Evolutionary conservation across 768 basidiomycete species (phyloP).

Genomic region (Crucibulum laeve): DNA sequence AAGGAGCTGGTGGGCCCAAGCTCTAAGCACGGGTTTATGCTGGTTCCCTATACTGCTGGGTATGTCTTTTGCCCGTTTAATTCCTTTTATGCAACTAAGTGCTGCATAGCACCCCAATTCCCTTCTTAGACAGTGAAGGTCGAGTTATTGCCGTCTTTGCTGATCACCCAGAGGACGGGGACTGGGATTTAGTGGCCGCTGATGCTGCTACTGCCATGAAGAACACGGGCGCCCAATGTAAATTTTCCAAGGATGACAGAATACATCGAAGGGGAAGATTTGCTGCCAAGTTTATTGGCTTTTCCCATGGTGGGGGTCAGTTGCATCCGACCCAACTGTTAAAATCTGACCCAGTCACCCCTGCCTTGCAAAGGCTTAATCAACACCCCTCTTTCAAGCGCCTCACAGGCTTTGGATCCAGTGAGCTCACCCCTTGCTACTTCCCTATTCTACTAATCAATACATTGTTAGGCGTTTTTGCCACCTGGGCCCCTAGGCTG

Average conservation of each 20-base stretch:
- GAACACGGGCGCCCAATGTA: conserved; percentile 1
- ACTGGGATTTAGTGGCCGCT: conserved; percentile 1
- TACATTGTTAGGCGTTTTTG: conserved; percentile 15
- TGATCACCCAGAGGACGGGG: conserved; percentile 8
- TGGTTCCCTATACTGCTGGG: no score
- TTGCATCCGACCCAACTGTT: conserved; percentile 9
- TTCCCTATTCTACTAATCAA: no score
- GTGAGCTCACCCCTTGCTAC: no score
- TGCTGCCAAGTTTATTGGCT: conserved; percentile 12
- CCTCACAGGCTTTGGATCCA: conserved; percentile 16
- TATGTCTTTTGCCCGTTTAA: no score
- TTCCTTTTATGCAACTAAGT: no score
- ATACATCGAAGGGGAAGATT: conserved; percentile 16
- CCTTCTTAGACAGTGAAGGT: conserved; percentile 6
- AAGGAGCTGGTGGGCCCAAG: no score
- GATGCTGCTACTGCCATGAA: conserved; percentile 3
- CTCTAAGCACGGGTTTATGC: no score
- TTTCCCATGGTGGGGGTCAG: conserved; percentile 25
- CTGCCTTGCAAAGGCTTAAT: neutral
- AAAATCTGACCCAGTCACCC: neutral
- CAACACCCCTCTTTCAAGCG: conserved; percentile 6
- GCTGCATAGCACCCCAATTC: neutral
- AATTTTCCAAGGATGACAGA: conserved; percentile 1
- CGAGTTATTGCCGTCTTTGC: conserved; percentile 7
- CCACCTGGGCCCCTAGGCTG: conserved; percentile 16